A percentile compares a stretch with the other conserved stretches of the same genome.
Evolutionary conservation across 2,329 filamentous ascomycete genomes (phyloP).

Genomic region (Alternaria rosae): DNA sequence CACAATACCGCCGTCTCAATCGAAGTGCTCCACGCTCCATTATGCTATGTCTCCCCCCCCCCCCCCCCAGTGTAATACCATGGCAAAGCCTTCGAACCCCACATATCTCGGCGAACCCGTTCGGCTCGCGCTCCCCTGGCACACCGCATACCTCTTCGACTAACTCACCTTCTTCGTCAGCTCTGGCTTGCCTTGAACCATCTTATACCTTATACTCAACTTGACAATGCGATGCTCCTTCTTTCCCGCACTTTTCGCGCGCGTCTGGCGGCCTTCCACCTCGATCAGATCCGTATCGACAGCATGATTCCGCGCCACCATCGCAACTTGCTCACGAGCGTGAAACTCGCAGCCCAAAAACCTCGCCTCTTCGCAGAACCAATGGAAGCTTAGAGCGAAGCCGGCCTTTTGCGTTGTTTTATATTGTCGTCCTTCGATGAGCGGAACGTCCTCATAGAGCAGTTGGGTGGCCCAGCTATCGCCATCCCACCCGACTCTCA

Average conservation of each 20-base stretch:
- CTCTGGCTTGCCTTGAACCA: neutral
- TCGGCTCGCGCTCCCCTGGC: neutral
- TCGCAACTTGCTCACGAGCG: constrained; percentile 10
- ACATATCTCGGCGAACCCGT: neutral
- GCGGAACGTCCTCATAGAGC: neutral
- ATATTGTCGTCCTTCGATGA: constrained; percentile 17
- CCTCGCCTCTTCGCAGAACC: constrained; percentile 20
- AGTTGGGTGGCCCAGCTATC: constrained; percentile 15
- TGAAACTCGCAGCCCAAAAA: constrained; percentile 15
- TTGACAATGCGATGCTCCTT: constrained; percentile 9
- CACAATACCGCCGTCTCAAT: too few species aligned
- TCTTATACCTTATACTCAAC: constrained; percentile 10
- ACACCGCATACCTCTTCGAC: neutral
- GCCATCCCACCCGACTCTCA: constrained; percentile 9
- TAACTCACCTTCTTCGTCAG: neutral
- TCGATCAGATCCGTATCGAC: neutral
- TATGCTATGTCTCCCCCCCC: rapidly evolving
- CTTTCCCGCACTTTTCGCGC: neutral
- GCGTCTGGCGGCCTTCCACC: neutral
- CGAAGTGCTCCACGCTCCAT: too few species aligned
- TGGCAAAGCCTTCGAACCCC: neutral
- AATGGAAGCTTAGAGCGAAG: constrained; percentile 13
- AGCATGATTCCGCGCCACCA: neutral
- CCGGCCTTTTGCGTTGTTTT: neutral
- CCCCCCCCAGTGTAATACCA: too few species aligned